Conservation (phyloP, 306 rosid genomes). For the Quercus dentata region DNA sequence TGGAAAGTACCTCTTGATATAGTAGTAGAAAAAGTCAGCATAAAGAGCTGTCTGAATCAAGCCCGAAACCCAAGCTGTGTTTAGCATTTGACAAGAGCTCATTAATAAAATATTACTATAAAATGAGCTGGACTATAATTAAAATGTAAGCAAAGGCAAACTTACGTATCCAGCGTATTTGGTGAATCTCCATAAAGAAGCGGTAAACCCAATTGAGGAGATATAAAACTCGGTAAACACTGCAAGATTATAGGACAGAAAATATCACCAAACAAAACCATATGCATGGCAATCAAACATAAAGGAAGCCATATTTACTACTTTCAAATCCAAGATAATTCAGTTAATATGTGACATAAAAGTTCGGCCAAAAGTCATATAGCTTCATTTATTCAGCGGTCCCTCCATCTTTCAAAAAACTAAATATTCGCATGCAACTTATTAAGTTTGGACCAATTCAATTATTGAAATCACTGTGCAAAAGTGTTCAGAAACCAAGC, state of each 20-base stretch:
- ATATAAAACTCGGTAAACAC: conserved; percentile 31
- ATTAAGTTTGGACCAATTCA: too few relatives aligned
- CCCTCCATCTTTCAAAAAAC: too few relatives aligned
- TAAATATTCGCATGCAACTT: too few relatives aligned
- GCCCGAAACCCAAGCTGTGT: conserved; percentile 45
- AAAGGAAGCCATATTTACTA: not conserved
- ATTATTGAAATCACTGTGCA: too few relatives aligned
- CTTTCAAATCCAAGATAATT: not conserved
- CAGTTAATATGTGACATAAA: not conserved
- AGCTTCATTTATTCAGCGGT: not conserved
- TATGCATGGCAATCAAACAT: not conserved
- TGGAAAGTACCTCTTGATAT: conserved; percentile 28
- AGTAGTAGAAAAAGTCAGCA: conserved; percentile 43
- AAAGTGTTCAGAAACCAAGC: too few relatives aligned
- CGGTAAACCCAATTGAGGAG: conserved; percentile 37
- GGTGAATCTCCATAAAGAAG: conserved; percentile 27
- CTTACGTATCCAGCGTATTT: conserved; percentile 35
- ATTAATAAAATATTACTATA: not conserved
- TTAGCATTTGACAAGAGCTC: not conserved
- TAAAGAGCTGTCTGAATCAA: conserved; percentile 43
- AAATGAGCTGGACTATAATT: not conserved
- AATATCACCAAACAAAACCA: not conserved
- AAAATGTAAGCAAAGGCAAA: not conserved
- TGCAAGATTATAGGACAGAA: conserved; percentile 4
- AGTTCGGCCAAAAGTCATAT: not conserved